A percentile compares a stretch with the other conserved stretches of the same genome.
Evolutionary conservation across 202 grass and related monocot genomes (phyloP).

Genomic region (Carex arenaria): DNA sequence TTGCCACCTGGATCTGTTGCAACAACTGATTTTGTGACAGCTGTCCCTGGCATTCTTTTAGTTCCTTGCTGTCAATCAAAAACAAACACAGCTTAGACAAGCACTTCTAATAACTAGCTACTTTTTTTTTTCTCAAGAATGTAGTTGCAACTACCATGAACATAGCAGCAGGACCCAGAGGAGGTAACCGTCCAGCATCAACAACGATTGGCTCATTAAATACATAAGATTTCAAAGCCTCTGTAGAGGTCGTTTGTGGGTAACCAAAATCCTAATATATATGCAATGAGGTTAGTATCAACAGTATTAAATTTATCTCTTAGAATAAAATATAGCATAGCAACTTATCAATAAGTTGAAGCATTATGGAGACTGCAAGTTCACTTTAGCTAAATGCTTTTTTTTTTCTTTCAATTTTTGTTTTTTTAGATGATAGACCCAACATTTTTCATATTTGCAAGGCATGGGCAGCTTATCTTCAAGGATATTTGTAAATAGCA

Average conservation of each 20-base stretch:
- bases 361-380: neutral
- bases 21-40: conserved; percentile 99
- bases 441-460: neutral
- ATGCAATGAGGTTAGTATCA: neutral
- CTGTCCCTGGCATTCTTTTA: conserved; percentile 95
- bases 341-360: neutral
- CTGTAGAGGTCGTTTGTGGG: conserved; percentile 96
- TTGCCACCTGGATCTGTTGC: conserved; percentile 82
- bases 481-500: neutral
- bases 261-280: conserved; percentile 86
- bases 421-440: neutral
- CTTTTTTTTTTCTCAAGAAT: neutral
- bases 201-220: conserved; percentile 99
- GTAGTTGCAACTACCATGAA: conserved; percentile 69
- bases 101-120: neutral
- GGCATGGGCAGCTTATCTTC: neutral
- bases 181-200: conserved; percentile 80
- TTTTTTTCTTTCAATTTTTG: neutral
- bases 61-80: conserved; percentile 80
- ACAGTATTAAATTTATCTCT: neutral
- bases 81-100: conserved; percentile 28
- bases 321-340: neutral
- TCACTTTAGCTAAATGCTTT: neutral
- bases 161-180: conserved; percentile 96
- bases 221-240: conserved; percentile 91